Evolutionary conservation across 306 rosid genomes (phyloP), one percentile per base, ranked within the genome.

Genomic region (Cercis canadensis): DNA sequence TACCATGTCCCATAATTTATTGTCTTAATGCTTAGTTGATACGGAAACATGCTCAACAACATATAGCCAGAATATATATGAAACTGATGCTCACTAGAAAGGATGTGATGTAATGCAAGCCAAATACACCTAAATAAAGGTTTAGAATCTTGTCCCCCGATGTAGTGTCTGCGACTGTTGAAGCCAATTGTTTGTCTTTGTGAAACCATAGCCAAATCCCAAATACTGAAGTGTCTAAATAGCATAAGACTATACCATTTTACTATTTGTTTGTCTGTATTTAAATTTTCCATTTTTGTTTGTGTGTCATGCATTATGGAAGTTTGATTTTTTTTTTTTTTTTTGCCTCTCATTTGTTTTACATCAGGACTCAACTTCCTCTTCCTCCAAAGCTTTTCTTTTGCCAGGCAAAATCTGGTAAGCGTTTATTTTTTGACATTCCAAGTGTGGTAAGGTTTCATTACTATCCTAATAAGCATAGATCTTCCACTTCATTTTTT

Each of bases 351-450:
- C 53, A 39, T 73, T 46, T 16, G 39, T 24, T 82, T 70, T 57
- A 54, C 64, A 11, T 32, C 87, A 90, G 98, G 88, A 80, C 65
- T 31, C 88, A 68, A 71, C 70, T 86, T 75, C 43, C 83, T 75
- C 78, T 77, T 34, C 66, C 82, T 62, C 66, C 83, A 65, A 90
- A 75, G 75, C 31, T 67, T 68, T 87, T 85, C 75, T 62, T 70
- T 71, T 88, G 88, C 72, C 87, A 51, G 50, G 90, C 90, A 31
- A 88, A 81, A 33, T 82, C 79, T 37, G 88, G 97, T 93, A 79
- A 76, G 92, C 59, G 52, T 33, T 70, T 52, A 53, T 57, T 21
- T 65, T 15, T 16, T 8, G 64, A 58, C 65, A 54, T 67, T 68
- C 59, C 11, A 24, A n/a, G 62, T 65, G 51, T 47, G 18, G 32